A percentile compares a stretch with the other conserved stretches of the same genome.
phyloP scores from a whole-genome alignment of 495 filamentous ascomycete genomes.

The Neohortaea acidophila region DNA sequence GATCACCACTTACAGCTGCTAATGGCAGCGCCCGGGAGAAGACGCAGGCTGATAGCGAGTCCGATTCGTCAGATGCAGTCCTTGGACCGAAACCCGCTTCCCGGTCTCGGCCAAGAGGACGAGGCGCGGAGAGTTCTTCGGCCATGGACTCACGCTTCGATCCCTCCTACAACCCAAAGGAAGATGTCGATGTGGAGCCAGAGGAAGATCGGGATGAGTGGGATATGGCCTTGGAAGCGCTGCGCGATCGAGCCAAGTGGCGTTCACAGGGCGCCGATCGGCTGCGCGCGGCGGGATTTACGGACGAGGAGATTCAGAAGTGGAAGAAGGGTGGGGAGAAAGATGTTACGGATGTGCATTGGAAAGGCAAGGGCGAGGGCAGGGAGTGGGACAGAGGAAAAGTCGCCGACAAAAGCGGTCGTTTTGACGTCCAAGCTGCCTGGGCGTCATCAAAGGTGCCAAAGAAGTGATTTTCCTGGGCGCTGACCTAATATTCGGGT shows the following conservation, averaged over 20 bases:
- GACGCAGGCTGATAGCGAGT: no score
- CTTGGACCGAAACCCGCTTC: conserved; percentile 56
- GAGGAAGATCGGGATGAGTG: conserved; percentile 46
- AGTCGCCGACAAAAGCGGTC: conserved; percentile 41
- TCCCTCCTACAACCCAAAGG: conserved; percentile 56
- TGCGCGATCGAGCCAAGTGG: conserved; percentile 71
- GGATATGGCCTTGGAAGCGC: conserved; percentile 67
- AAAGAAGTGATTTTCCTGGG: no score
- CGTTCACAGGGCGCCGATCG: conserved; percentile 63
- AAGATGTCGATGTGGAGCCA: conserved; percentile 48
- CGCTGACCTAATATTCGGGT: no score
- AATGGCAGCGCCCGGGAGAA: no score
- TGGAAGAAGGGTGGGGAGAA: conserved; percentile 60
- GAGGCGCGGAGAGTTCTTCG: conserved; percentile 46
- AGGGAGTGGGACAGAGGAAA: conserved; percentile 89
- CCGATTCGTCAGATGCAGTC: conserved; percentile 63
- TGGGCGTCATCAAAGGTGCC: neutral
- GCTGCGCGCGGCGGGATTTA: conserved; percentile 63
- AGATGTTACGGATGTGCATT: conserved; percentile 51
- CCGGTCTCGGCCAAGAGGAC: conserved; percentile 50
- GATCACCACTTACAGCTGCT: no score
- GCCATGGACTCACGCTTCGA: conserved; percentile 73
- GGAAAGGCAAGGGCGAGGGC: conserved; percentile 64
- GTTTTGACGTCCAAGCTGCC: neutral
- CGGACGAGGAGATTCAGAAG: conserved; percentile 55